phyloP scores from a whole-genome alignment of 2,329 filamentous ascomycete species.

The Calonectria honghensis region DNA sequence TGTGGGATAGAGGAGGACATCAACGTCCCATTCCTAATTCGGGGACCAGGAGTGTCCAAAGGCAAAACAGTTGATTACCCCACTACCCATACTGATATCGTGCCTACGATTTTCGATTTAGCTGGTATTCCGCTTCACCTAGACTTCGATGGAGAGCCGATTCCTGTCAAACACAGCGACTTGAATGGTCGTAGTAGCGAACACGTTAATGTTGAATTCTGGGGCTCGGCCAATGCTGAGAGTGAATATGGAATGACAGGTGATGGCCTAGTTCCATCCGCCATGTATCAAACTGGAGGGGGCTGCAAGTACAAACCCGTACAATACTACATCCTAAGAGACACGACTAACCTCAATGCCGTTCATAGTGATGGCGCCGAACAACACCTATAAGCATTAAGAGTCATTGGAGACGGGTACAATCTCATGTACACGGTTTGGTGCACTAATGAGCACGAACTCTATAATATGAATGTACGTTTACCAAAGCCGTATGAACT shows the following conservation, averaged over 20 bases:
- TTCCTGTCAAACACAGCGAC: neutral
- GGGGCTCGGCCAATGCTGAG: neutral
- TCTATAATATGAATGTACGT: neutral
- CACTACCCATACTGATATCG: neutral
- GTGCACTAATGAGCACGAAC: conserved; percentile 3
- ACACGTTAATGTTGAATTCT: conserved; percentile 3
- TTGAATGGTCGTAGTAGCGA: neutral
- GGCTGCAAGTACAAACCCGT: neutral
- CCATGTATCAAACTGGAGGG: neutral
- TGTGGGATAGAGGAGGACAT: neutral
- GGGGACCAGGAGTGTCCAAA: neutral
- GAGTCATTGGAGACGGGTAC: neutral
- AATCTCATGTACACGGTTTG: conserved; percentile 5
- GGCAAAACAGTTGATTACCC: neutral
- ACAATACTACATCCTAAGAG: neutral
- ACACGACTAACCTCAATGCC: neutral
- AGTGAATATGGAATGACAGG: neutral
- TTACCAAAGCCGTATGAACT: neutral
- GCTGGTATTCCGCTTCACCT: neutral
- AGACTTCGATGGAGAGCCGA: conserved; percentile 1
- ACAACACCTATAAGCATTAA: neutral
- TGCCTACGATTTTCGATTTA: neutral
- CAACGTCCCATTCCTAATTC: neutral
- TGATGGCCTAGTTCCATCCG: neutral
- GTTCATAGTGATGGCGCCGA: neutral